Evolutionary conservation across 2,329 filamentous ascomycete species (phyloP), one percentile per base, ranked within the genome.

Genomic region (Endoconidiophora polonica): DNA sequence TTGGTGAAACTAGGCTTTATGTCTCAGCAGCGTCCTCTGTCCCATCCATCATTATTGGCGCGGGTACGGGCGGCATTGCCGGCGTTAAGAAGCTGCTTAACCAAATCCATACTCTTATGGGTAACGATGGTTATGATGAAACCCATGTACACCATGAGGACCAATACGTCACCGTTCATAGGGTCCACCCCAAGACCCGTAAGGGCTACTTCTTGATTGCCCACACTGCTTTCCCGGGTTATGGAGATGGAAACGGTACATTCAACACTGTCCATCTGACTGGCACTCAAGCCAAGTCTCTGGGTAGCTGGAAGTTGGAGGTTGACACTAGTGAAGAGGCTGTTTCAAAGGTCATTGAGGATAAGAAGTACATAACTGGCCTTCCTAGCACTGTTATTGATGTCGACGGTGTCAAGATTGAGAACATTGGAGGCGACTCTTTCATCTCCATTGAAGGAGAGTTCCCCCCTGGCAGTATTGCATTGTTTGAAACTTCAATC

Each of bases 91-190:
- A 90, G 62, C 72, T 96, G 7, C 71, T 98, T 54, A 98, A 98
- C 63, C 80, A 90, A 59, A 90, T 98, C 46, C 93, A 98, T 63
- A 87, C 81, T 5, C 74, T 88, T 55, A 96, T 98, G 91, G 91
- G 91, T 55, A 84, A 87, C 60, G 86, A 96, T 56, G 84, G 83
- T 18, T 98, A 94, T 60, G 82, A 88, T 50, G 91, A 98, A 64
- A 94, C 87, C 5, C 90, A 95, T 60, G 86, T 98, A 48, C 90
- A 98, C 60, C 91, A 98, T 61, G 88, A 96, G 56, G 83, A 86
- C 50, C 84, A 98, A 63, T 95, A 94, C 61, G 83, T 98, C 59
- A 98, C 91, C 0, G 86, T 98, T 5, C 91, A 98, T 63, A 76
- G 93, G 54, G 86, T 96, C 2, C 88, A 98, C 60, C 91, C 90